A percentile compares a stretch with the other conserved stretches of the same genome.
phyloP scores from a whole-genome alignment of 23 red algal species.

The Gracilaria gracilis region DNA sequence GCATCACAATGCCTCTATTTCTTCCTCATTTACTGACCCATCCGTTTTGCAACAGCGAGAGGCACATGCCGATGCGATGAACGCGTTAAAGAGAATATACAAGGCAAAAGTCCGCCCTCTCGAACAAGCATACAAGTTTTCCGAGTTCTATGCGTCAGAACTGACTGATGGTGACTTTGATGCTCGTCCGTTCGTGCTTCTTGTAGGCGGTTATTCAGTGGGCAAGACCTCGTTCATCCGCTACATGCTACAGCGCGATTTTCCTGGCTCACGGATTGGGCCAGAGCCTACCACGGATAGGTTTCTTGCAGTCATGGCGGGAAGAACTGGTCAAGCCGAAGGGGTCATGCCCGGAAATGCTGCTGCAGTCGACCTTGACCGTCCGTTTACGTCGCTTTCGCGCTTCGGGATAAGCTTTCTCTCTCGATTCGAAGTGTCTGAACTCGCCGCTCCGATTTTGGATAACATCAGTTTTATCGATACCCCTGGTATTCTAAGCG shows the following conservation, averaged over 20 bases:
- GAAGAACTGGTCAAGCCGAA: slow-evolving; percentile 57
- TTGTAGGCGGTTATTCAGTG: slow-evolving; percentile 80
- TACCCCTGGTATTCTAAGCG: slow-evolving; percentile 82
- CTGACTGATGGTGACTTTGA: slow-evolving; percentile 85
- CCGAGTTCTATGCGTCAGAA: slow-evolving; percentile 82
- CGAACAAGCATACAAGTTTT: slow-evolving; percentile 79
- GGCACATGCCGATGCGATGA: slow-evolving; percentile 75
- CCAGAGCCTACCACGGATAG: slow-evolving; percentile 83
- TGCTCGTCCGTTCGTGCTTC: slow-evolving; percentile 75
- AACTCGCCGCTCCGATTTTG: slow-evolving; percentile 76
- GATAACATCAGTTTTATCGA: slow-evolving; percentile 82
- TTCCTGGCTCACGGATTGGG: slow-evolving; percentile 77
- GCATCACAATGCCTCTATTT: neutral
- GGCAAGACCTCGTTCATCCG: slow-evolving; percentile 87
- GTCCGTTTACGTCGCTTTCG: slow-evolving; percentile 72
- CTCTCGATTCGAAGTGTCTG: slow-evolving; percentile 77
- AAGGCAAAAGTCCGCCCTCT: slow-evolving; percentile 85
- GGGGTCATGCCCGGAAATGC: slow-evolving; percentile 82
- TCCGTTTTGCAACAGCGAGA: slow-evolving; percentile 41
- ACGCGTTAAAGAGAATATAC: slow-evolving; percentile 74
- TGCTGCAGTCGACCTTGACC: slow-evolving; percentile 78
- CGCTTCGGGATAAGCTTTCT: slow-evolving; percentile 83
- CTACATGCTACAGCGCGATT: slow-evolving; percentile 83
- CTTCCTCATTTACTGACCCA: slow-evolving; percentile 42
- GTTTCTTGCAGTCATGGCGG: slow-evolving; percentile 76